Evolutionary conservation across 805 yeast species (phyloP).

Genomic region (Pichia insulana): DNA sequence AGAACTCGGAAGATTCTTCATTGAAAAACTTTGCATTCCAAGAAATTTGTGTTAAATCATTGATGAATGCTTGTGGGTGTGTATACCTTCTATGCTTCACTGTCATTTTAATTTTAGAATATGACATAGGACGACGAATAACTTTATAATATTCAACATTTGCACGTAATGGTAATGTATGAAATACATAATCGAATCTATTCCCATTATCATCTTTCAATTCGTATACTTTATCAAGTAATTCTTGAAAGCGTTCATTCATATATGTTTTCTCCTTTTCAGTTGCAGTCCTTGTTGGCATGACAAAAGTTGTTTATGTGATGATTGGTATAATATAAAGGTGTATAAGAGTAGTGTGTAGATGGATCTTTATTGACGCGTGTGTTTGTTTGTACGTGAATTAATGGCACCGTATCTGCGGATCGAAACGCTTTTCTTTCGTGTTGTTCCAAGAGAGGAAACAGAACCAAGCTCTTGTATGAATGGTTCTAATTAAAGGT

Average conservation of each 20-base stretch:
- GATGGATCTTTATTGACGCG: no score
- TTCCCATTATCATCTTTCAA: conserved; percentile 23
- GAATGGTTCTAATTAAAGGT: no score
- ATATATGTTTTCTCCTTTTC: conserved; percentile 16
- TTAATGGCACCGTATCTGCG: no score
- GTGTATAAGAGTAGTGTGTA: no score
- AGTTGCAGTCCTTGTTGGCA: background rate
- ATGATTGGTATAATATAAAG: background rate
- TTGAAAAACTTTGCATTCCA: conserved; percentile 89
- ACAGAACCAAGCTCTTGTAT: no score
- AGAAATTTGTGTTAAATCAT: conserved; percentile 73
- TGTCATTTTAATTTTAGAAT: conserved; percentile 58
- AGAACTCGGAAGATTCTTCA: conserved; percentile 56
- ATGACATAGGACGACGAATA: conserved; percentile 73
- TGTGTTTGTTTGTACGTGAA: no score
- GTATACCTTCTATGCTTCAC: conserved; percentile 47
- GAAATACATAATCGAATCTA: conserved; percentile 38
- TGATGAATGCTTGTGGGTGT: conserved; percentile 58
- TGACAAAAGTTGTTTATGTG: background rate
- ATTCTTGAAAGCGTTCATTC: conserved; percentile 12
- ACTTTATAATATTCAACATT: conserved; percentile 71
- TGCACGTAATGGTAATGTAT: conserved; percentile 65
- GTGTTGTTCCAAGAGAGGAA: no score
- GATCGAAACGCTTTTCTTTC: no score
- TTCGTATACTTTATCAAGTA: conserved; percentile 18